Evolutionary conservation across 2,329 filamentous ascomycete genomes (phyloP).

Genomic region (Ceratocystis lukuohia): DNA sequence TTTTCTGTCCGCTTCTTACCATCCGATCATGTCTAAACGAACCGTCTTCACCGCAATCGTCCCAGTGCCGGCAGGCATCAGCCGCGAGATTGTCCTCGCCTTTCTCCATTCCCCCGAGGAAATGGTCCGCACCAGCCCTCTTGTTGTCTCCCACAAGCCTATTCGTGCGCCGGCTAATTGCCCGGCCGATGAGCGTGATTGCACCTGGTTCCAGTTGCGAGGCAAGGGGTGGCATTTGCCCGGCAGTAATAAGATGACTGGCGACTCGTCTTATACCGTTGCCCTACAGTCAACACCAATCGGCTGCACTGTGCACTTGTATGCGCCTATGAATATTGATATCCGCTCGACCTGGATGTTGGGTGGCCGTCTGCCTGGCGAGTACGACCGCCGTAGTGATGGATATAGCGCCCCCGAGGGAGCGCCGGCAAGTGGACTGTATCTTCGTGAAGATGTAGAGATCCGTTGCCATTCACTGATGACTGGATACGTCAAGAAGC

Average conservation of each 20-base stretch:
- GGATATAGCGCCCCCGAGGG: constrained; percentile 39
- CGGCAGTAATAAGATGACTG: constrained; percentile 33
- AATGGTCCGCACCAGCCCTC: constrained; percentile 81
- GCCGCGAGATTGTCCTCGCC: constrained; percentile 55
- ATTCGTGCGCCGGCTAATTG: constrained; percentile 56
- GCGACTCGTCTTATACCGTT: constrained; percentile 63
- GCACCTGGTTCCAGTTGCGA: constrained; percentile 65
- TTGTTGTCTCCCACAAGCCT: constrained; percentile 57
- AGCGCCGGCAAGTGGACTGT: constrained; percentile 54
- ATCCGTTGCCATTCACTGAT: constrained; percentile 67
- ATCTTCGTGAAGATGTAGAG: constrained; percentile 73
- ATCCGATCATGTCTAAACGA: constrained; percentile 49
- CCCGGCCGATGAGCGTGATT: constrained; percentile 52
- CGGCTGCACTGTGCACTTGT: constrained; percentile 70
- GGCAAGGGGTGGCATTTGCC: constrained; percentile 67
- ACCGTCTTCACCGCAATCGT: constrained; percentile 66
- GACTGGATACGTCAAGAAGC: constrained; percentile 66
- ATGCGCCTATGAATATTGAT: constrained; percentile 68
- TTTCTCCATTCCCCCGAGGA: constrained; percentile 65
- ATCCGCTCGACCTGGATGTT: constrained; percentile 68
- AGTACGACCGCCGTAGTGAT: constrained; percentile 52
- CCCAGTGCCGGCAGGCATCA: constrained; percentile 55
- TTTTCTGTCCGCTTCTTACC: constrained; percentile 5
- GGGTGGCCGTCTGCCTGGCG: constrained; percentile 56
- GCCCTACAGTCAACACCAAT: constrained; percentile 63